Percentiles rank a stretch among this genome's conserved stretches.
These are phyloP conservation scores for Boletus reticulatus DNA, from an alignment of 768 basidiomycete species.

Conservation along the genomic window DNA sequence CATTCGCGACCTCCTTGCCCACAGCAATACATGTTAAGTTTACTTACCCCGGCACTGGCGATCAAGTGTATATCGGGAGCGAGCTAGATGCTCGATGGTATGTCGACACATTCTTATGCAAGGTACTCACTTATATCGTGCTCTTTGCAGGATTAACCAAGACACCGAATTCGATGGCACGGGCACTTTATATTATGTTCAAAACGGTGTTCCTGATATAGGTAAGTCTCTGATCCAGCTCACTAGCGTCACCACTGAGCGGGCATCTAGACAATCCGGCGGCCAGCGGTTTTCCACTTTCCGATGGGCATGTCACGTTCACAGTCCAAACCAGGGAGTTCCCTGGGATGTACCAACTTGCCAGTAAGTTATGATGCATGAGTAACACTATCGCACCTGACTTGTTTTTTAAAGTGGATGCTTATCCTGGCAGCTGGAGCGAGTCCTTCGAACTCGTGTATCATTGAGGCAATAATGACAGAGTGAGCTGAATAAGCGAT, in stretches of 20 bases:
- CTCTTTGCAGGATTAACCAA: constrained; percentile 24
- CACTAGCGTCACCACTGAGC: constrained; percentile 3
- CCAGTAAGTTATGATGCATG: constrained; percentile 22
- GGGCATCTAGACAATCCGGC: constrained; percentile 20
- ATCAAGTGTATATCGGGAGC: no score
- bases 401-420: constrained; percentile 26
- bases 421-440: constrained; percentile 32
- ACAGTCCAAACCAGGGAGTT: no score
- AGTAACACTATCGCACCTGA: neutral
- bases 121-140: neutral
- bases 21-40: neutral
- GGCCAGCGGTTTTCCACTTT: constrained; percentile 18
- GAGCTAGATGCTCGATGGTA: constrained; percentile 19
- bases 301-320: no score
- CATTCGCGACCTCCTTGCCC: constrained; percentile 12
- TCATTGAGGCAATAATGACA: no score
- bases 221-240: constrained; percentile 18
- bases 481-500: no score
- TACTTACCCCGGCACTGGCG: no score
- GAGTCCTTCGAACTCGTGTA: constrained; percentile 10
- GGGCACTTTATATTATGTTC: constrained; percentile 31
- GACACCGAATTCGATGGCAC: no score
- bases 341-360: constrained; percentile 26
- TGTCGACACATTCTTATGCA: neutral
- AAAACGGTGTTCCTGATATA: constrained; percentile 17